Evolutionary conservation across 2,329 filamentous ascomycete genomes (phyloP), one percentile per base, ranked within the genome.

Genomic region (Phaeosphaeria sp.): DNA sequence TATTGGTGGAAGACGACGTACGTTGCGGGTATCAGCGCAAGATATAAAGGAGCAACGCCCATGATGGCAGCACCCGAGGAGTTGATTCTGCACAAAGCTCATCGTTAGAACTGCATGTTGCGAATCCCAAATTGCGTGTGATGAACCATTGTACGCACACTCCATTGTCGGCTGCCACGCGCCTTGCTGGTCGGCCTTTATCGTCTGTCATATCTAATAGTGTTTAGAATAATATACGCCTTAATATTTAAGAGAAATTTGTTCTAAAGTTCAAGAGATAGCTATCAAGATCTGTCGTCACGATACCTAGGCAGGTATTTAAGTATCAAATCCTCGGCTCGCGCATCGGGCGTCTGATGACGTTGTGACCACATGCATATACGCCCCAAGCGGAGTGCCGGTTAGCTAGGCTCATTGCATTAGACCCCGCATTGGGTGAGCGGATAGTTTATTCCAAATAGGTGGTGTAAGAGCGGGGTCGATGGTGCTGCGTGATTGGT

Each of bases 21-120:
- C 62, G 66, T 68, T 17, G 64, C 36, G 4, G 64, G 66, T 10
- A 68, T 58, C 23, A 67, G 33, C 3, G 66, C 66, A 17, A 68
- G 61, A 22, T 68, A 68, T 54, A 67, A 47, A 6, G 66, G 64
- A 11, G 64, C 59, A 39, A 55, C 65, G n/a, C 52, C 64, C 49
- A 61, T 30, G 7, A 66, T 1, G 30, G 59, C 50, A 18, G 52
- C 56, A 18, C 66, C 66, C 3, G 60, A 59, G 15, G 64, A 64
- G 47, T 68, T 68, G 15, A 59, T 21, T 23, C 66, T 68, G 23
- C n/a, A 27, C 25, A 4, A 27, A 9, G 5, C 25, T 27, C 25
- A 27, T 27, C 25, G 25, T 27, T 27, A 27, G 25, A 27, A 5
- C 25, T 27, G 25, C 25, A 27, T 27, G 9, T 27, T 27, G 5